phyloP scores from a whole-genome alignment of 1,139 yeast species.

The Yamadazyma diospyri region DNA sequence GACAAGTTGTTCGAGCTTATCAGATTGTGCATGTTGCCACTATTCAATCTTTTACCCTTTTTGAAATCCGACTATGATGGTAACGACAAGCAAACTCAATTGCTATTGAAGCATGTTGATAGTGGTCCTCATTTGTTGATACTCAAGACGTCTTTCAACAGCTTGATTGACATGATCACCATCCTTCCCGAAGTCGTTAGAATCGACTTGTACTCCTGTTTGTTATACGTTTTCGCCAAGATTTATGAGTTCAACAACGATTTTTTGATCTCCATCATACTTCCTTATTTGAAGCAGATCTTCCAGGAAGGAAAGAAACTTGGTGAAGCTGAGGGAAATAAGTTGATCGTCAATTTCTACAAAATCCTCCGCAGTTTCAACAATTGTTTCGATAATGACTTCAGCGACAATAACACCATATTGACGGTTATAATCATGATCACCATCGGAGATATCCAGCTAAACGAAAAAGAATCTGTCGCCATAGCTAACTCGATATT shows the following conservation, averaged over 20 bases:
- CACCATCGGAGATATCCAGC: slow-evolving; percentile 46
- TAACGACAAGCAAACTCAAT: slow-evolving; percentile 28
- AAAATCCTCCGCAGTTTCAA: slow-evolving; percentile 21
- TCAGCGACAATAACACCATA: slow-evolving; percentile 39
- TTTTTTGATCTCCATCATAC: slow-evolving; percentile 44
- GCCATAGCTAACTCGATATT: slow-evolving; percentile 32
- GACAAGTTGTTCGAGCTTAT: slow-evolving; percentile 81
- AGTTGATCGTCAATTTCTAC: slow-evolving; percentile 37
- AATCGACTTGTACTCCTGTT: slow-evolving; percentile 66
- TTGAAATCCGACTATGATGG: slow-evolving; percentile 45
- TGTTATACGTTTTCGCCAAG: slow-evolving; percentile 60
- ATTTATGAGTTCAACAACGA: slow-evolving; percentile 51
- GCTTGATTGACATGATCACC: slow-evolving; percentile 58
- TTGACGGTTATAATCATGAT: slow-evolving; percentile 59
- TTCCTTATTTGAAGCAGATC: slow-evolving; percentile 58
- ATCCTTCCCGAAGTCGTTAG: slow-evolving; percentile 66
- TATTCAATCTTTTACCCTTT: slow-evolving; percentile 59
- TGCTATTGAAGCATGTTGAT: slow-evolving; percentile 30
- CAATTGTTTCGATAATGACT: slow-evolving; percentile 20
- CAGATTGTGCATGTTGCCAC: slow-evolving; percentile 66
- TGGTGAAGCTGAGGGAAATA: slow-evolving; percentile 15
- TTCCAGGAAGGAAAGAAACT: slow-evolving; percentile 28
- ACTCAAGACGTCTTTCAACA: slow-evolving; percentile 52
- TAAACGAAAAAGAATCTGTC: slow-evolving; percentile 34
- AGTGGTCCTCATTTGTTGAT: slow-evolving; percentile 34